A percentile compares a stretch with the other conserved stretches of the same genome.
Conservation (phyloP, 441 rosid genomes). For the Theobroma grandiflorum region DNA sequence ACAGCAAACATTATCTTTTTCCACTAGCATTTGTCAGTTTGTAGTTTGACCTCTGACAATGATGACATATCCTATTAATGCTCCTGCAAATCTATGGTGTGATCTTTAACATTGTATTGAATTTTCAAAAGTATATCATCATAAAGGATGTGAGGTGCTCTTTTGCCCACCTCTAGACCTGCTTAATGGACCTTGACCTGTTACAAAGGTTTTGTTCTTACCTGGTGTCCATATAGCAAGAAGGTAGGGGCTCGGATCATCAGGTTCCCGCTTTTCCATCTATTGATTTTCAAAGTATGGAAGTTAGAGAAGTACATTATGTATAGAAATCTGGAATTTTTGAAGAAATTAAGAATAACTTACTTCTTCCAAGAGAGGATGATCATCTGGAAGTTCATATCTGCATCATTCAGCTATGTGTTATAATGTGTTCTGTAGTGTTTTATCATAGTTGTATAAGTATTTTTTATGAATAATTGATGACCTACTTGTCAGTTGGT, state of each 20-base stretch:
- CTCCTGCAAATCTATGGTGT: not conserved
- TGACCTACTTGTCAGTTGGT: not conserved
- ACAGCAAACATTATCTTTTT: conserved; percentile 10
- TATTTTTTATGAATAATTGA: not conserved
- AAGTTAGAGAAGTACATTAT: conserved; percentile 31
- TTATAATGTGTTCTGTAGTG: conserved; percentile 18
- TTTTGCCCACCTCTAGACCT: conserved; percentile 6
- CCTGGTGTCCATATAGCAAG: conserved; percentile 99
- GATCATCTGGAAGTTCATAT: conserved; percentile 89
- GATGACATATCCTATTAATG: conserved; percentile 9
- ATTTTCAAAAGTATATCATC: conserved; percentile 18
- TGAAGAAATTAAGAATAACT: conserved; percentile 42
- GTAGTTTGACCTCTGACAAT: conserved; percentile 16
- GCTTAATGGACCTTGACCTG: conserved; percentile 15
- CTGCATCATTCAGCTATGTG: conserved; percentile 57
- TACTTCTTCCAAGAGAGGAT: conserved; percentile 85
- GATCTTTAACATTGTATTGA: conserved; percentile 21
- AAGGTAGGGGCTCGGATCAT: conserved; percentile 96
- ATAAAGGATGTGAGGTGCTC: conserved; percentile 5
- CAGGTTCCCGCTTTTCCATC: conserved; percentile 88
- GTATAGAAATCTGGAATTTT: conserved; percentile 25
- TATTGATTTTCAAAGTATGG: conserved; percentile 42
- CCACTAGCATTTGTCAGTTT: not conserved
- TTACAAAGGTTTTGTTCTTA: conserved; percentile 37
- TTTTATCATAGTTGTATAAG: not conserved